phyloP scores from a whole-genome alignment of 2,329 filamentous ascomycete genomes.

The Scedosporium apiospermum region DNA sequence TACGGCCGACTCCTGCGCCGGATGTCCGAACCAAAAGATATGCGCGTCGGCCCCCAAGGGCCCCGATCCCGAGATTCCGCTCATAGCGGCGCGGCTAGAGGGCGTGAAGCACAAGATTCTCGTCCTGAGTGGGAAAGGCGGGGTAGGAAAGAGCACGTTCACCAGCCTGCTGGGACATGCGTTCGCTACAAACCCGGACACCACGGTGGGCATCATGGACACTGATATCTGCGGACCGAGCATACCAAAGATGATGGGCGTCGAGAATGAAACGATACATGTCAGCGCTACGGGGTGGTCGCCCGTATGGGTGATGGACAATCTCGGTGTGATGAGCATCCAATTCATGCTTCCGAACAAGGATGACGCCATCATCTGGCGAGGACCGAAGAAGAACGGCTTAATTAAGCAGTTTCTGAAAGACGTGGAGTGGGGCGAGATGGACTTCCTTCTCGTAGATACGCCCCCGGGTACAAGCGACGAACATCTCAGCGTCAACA shows the following conservation, averaged over 20 bases:
- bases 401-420: constrained; percentile 97
- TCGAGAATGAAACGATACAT: constrained; percentile 88
- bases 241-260: constrained; percentile 98
- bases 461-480: constrained; percentile 93
- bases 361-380: constrained; percentile 95
- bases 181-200: constrained; percentile 71
- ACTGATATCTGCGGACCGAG: constrained; percentile 94
- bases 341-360: constrained; percentile 95
- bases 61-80: constrained; percentile 84
- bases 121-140: constrained; percentile 88
- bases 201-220: constrained; percentile 89
- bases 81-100: constrained; percentile 75
- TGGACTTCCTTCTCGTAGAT: constrained; percentile 89
- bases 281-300: constrained; percentile 83
- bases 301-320: constrained; percentile 91
- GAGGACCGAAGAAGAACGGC: constrained; percentile 96
- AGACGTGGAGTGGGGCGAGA: constrained; percentile 93
- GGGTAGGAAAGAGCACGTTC: constrained; percentile 94
- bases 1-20: constrained; percentile 74
- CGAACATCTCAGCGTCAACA: constrained; percentile 90
- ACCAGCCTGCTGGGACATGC: constrained; percentile 80
- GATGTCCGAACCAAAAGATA: constrained; percentile 91
- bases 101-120: constrained; percentile 86
- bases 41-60: constrained; percentile 92
- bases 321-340: constrained; percentile 91